Percentiles rank a stretch among this genome's conserved stretches.
Evolutionary conservation across 257 asterid species (phyloP).

Genomic region (Solanum lycopersicoides): DNA sequence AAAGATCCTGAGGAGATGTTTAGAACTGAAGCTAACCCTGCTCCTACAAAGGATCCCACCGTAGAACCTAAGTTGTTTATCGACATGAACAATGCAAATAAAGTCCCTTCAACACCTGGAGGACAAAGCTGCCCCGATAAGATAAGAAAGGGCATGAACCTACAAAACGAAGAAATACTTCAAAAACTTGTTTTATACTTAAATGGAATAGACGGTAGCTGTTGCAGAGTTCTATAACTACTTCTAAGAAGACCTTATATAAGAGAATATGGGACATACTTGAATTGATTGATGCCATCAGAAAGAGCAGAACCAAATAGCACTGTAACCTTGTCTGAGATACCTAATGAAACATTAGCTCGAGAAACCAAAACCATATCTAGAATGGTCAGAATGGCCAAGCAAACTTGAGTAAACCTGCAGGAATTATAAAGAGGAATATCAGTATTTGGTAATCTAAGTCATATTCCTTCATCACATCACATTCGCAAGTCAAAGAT

Average conservation of each 20-base stretch:
- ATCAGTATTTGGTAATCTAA: background rate
- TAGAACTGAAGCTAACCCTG: constrained; percentile 65
- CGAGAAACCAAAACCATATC: constrained; percentile 68
- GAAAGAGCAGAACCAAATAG: constrained; percentile 82
- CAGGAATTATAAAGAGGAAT: background rate
- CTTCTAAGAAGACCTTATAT: background rate
- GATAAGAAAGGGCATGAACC: constrained; percentile 95
- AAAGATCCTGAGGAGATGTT: constrained; percentile 84
- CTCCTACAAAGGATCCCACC: constrained; percentile 74
- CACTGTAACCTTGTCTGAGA: constrained; percentile 70
- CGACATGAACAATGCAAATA: constrained; percentile 91
- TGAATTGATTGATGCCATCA: constrained; percentile 89
- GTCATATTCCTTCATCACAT: background rate
- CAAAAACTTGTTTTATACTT: background rate
- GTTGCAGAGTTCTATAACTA: background rate
- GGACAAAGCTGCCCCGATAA: constrained; percentile 98
- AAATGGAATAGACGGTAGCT: background rate
- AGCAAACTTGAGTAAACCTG: constrained; percentile 78
- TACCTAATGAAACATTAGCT: constrained; percentile 45
- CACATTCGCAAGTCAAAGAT: background rate
- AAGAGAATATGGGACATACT: constrained; percentile 35
- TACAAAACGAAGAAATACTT: constrained; percentile 16
- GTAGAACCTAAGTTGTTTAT: constrained; percentile 82
- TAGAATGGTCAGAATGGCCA: constrained; percentile 47
- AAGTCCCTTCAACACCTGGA: constrained; percentile 88